Base-by-base conservation (phyloP, 2,329 filamentous ascomycete species). In the Aspergillus awamori region DNA sequence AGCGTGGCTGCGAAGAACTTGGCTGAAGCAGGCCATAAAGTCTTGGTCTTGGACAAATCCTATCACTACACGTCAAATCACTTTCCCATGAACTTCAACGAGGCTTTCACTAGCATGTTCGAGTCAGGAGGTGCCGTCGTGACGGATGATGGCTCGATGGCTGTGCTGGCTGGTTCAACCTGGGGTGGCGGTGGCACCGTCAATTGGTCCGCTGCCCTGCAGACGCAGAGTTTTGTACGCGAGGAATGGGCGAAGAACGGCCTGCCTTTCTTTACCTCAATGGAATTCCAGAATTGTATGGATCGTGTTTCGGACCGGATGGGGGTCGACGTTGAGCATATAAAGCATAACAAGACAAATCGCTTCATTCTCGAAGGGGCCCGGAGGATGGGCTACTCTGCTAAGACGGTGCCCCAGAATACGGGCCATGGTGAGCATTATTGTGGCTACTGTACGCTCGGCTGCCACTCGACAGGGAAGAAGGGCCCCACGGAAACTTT, bases 181-280 rank as follows among this genome's bases (percentile, higher is more conserved):
- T 96, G 90, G 86, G 93, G 93, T 30, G 93, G 93, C 45, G 93
- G 93, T 58, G 93, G 93, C 5, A 92, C 91, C 0, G 78, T 97
- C 68, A 97, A 97, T 76, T 97, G 93, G 93, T 90, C 81, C 24
- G 86, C 86, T 5, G 83, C 82, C 4, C 72, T 88, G 15, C 85
- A 88, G 67, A 90, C 91, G 0, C 91, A 94, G 71, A 87, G 85
- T 26, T 90, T 83, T 65, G 91, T 97, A 1, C 86, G 93, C 3
- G 81, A 86, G 66, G 92, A 97, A 76, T 97, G 94, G 93, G 88
- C 91, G 0, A 80, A 85, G 17, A 54, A 78, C 15, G 87, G 88
- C 0, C 79, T 97, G 24, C 83, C 85, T 0, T 89, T 96, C 69
- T 96, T 96, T 73, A 87, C 86, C 0, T 88, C 88, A 0, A 74